Percentiles rank a stretch among this genome's conserved stretches.
These are phyloP conservation scores for Coemansia sp. DNA, from an alignment of 192 early-diverging fungal species.

Conservation along the genomic window DNA sequence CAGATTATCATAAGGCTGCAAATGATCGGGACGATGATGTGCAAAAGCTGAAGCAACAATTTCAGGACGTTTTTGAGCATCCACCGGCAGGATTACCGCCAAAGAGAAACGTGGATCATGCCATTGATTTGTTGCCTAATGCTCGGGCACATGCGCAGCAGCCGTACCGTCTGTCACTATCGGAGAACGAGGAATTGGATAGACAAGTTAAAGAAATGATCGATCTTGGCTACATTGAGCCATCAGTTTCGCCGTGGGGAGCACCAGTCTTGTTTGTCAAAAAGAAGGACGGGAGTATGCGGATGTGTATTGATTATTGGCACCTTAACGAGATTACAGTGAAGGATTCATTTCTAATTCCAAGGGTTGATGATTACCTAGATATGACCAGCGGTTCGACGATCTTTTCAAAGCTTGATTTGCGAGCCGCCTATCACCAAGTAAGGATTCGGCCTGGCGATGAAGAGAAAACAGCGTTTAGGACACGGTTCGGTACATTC, in stretches of 20 bases:
- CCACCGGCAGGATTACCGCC: conserved; percentile 2
- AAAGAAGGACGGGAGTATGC: neutral
- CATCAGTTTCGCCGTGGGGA: neutral
- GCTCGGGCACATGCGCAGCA: neutral
- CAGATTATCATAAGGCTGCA: neutral
- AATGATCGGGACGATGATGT: neutral
- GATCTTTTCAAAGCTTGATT: neutral
- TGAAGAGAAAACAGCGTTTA: neutral
- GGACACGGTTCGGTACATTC: neutral
- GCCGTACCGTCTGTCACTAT: neutral
- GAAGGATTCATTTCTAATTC: neutral
- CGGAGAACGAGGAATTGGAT: neutral
- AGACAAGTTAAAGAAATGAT: neutral
- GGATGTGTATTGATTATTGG: neutral
- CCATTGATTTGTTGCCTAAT: neutral
- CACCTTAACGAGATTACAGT: neutral
- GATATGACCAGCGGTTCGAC: neutral
- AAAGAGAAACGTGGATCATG: neutral
- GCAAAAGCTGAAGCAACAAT: neutral
- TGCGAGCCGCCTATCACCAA: neutral
- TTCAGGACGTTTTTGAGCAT: neutral
- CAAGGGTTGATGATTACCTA: neutral
- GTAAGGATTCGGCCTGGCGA: neutral
- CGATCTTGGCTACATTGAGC: neutral
- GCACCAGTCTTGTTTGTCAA: neutral